A percentile compares a stretch with the other conserved stretches of the same genome.
These are phyloP conservation scores for Trichosanthes cucumerina DNA, from an alignment of 306 rosid genomes.

Conservation along the genomic window DNA sequence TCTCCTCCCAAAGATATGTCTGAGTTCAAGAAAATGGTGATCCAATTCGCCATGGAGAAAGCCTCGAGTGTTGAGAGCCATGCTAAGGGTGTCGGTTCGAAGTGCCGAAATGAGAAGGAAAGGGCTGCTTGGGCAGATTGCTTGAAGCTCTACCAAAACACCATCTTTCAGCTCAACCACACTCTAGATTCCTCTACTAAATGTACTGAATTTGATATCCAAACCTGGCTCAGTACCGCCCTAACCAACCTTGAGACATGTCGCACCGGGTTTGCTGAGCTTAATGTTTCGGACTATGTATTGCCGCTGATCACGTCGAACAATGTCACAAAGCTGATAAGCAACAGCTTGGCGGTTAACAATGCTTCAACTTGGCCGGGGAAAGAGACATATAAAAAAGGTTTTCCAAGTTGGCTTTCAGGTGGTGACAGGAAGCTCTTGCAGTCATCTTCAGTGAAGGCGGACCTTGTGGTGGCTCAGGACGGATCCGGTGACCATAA, in stretches of 20 bases:
- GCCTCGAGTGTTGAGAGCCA: conserved; percentile 26
- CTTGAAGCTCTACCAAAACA: conserved; percentile 30
- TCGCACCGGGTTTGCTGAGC: conserved; percentile 39
- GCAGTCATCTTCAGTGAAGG: conserved; percentile 17
- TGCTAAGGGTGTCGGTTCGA: conserved; percentile 28
- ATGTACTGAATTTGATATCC: conserved; percentile 24
- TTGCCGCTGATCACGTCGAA: conserved; percentile 30
- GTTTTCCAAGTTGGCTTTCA: conserved; percentile 38
- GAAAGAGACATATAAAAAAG: conserved; percentile 8
- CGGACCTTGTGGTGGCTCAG: conserved; percentile 43
- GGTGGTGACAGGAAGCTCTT: conserved; percentile 31
- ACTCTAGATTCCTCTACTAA: conserved; percentile 23
- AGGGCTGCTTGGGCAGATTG: conserved; percentile 45
- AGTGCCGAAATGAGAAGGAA: conserved; percentile 27
- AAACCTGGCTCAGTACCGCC: conserved; percentile 48
- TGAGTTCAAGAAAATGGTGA: conserved; percentile 27
- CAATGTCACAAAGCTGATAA: conserved; percentile 36
- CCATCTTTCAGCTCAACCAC: conserved; percentile 37
- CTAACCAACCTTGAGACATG: conserved; percentile 46
- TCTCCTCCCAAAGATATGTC: conserved; percentile 13
- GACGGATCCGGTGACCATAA: conserved; percentile 39
- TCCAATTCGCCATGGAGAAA: conserved; percentile 21
- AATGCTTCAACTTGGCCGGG: conserved; percentile 18
- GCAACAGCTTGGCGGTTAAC: conserved; percentile 29
- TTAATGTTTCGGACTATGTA: conserved; percentile 27